A percentile compares a stretch with the other conserved stretches of the same genome.
Evolutionary conservation across 345 rosid genomes (phyloP).

Genomic region (Mercurialis annua): DNA sequence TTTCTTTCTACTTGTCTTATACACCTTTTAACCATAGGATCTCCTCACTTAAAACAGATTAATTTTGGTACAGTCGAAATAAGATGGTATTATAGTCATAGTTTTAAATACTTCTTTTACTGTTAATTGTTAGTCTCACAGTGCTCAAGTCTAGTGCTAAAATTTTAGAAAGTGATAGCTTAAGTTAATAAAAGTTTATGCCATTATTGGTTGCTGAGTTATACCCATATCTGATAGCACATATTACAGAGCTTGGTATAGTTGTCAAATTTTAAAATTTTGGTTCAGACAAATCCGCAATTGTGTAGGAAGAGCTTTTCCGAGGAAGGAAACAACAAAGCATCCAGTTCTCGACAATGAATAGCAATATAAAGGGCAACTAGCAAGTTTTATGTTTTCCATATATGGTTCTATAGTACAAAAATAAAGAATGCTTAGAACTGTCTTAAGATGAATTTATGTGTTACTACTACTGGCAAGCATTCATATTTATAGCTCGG

Average conservation of each 20-base stretch:
- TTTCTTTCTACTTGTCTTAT: slow-evolving; percentile 20
- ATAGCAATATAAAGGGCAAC: neutral
- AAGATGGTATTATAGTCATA: neutral
- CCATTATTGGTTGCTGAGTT: neutral
- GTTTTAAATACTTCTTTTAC: neutral
- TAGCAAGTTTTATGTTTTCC: neutral
- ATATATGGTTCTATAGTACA: neutral
- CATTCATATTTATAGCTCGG: neutral
- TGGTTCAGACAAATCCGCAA: too few relatives aligned
- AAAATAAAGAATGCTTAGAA: neutral
- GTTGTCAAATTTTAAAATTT: neutral
- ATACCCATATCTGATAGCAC: neutral
- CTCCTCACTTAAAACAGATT: slow-evolving; percentile 1
- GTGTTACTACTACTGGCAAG: neutral
- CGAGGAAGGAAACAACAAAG: neutral
- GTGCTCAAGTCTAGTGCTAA: neutral
- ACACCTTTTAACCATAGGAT: neutral
- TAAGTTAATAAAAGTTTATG: neutral
- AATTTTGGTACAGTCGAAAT: neutral
- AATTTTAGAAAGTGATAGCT: neutral
- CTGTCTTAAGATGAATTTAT: slow-evolving; percentile 1
- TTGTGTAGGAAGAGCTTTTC: neutral
- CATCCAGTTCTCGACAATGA: neutral
- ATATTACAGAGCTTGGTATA: neutral
- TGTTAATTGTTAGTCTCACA: neutral